Percentiles rank a stretch among this genome's conserved stretches.
These are phyloP conservation scores for Hypholoma fasciculare DNA, from an alignment of 768 basidiomycete genomes.

Conservation along the genomic window DNA sequence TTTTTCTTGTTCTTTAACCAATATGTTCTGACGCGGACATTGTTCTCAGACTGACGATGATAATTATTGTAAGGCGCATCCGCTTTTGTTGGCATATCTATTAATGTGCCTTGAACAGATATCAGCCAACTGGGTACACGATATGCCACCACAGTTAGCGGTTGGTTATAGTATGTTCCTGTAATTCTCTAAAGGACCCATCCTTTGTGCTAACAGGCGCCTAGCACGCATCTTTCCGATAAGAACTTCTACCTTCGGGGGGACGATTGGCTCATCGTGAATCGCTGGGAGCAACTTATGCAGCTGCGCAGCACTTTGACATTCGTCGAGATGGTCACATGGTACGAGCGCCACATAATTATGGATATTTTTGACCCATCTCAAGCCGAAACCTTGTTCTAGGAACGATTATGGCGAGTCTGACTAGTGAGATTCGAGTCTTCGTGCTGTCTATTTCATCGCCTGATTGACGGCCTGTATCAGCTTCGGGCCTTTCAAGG, in stretches of 20 bases:
- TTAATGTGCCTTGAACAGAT: constrained; percentile 27
- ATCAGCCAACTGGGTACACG: constrained; percentile 41
- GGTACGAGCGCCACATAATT: constrained; percentile 31
- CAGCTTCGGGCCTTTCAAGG: constrained; percentile 61
- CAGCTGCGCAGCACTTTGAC: constrained; percentile 50
- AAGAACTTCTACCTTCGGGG: constrained; percentile 67
- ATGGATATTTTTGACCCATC: too few species aligned
- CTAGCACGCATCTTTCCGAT: constrained; percentile 53
- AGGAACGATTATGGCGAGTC: constrained; percentile 82
- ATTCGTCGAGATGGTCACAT: constrained; percentile 71
- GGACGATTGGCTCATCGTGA: constrained; percentile 67
- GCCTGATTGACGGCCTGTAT: background rate
- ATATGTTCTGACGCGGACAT: background rate
- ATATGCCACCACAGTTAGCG: constrained; percentile 47
- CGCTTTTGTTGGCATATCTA: background rate
- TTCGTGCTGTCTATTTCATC: background rate
- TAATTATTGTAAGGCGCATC: constrained; percentile 40
- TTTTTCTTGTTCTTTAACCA: background rate
- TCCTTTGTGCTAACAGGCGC: background rate
- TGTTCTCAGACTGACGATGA: constrained; percentile 40
- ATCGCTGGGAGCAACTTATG: constrained; percentile 73
- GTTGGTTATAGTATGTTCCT: constrained; percentile 45
- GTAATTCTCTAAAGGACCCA: background rate
- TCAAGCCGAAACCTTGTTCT: background rate
- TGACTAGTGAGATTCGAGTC: constrained; percentile 47